Evolutionary conservation across 1,284 basidiomycete species (phyloP).

Genomic region (Microbotryum silenes-acaulis): DNA sequence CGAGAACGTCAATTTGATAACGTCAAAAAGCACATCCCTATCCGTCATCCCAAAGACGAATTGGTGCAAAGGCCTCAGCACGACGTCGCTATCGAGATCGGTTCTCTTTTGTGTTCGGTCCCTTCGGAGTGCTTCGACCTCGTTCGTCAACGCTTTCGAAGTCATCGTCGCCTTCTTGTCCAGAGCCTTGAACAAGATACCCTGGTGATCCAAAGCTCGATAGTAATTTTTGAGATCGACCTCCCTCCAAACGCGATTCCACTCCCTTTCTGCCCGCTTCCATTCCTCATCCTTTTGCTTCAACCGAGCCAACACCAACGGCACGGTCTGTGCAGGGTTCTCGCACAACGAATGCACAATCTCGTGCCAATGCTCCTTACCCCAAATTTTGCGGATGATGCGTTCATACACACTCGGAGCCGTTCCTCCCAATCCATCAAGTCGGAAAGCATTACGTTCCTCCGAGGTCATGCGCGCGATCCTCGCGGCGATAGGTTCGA

Average conservation of each 20-base stretch:
- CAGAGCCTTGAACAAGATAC: conserved; percentile 84
- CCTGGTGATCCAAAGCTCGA: conserved; percentile 66
- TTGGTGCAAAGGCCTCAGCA: conserved; percentile 50
- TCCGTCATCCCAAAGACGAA: conserved; percentile 76
- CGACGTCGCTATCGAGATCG: conserved; percentile 12
- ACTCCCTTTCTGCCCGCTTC: conserved; percentile 89
- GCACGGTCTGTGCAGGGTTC: conserved; percentile 79
- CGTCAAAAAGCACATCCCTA: conserved; percentile 72
- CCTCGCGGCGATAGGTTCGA: conserved; percentile 44
- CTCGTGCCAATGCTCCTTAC: conserved; percentile 70
- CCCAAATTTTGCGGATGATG: conserved; percentile 91
- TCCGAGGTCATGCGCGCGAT: conserved; percentile 85
- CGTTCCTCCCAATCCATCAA: conserved; percentile 67
- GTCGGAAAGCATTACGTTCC: conserved; percentile 72
- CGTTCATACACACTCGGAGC: conserved; percentile 85
- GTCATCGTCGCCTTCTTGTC: conserved; percentile 79
- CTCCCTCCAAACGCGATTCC: conserved; percentile 95
- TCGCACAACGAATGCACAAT: conserved; percentile 88
- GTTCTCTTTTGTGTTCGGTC: conserved; percentile 61
- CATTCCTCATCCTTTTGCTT: conserved; percentile 97
- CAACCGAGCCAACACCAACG: conserved; percentile 81
- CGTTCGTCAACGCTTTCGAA: conserved; percentile 74
- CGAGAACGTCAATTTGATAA: conserved; percentile 79
- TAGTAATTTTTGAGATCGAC: conserved; percentile 45
- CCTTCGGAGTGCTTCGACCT: conserved; percentile 71